These are phyloP conservation scores for Diatrype stigma DNA, from an alignment of 2,329 filamentous ascomycete genomes.

Conservation along the genomic window DNA sequence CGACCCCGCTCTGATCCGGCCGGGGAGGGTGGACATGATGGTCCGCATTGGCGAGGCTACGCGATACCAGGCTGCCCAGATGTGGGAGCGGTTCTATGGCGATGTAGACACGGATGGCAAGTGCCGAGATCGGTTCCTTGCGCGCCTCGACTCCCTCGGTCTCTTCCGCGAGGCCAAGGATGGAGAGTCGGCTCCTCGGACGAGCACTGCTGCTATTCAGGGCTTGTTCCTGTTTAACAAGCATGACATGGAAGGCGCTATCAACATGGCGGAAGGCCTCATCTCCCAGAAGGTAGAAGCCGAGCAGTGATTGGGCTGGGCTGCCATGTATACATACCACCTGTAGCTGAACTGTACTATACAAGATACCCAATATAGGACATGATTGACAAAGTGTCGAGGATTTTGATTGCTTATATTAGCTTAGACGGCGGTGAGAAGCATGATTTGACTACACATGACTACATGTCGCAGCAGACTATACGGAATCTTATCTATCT, in stretches of 20 bases:
- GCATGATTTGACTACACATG: no score
- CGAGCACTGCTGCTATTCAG: conserved; percentile 89
- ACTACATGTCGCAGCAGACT: no score
- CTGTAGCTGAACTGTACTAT: conserved; percentile 17
- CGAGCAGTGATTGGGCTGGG: conserved; percentile 20
- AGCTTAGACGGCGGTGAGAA: no score
- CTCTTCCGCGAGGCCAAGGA: conserved; percentile 59
- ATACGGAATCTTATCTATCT: no score
- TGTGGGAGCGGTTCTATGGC: conserved; percentile 95
- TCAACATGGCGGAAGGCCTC: conserved; percentile 69
- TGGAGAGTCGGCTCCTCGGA: conserved; percentile 44
- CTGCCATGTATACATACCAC: conserved; percentile 8
- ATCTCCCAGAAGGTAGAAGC: conserved; percentile 54
- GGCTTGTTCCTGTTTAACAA: conserved; percentile 96
- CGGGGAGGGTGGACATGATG: conserved; percentile 91
- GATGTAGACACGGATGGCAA: conserved; percentile 65
- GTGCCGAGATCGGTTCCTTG: conserved; percentile 65
- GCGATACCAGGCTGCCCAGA: conserved; percentile 73
- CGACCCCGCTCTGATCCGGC: conserved; percentile 83
- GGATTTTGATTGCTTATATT: no score
- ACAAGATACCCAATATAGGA: conserved; percentile 18
- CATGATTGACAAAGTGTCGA: no score
- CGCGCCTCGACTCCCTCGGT: conserved; percentile 63
- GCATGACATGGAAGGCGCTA: conserved; percentile 80
- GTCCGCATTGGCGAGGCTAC: conserved; percentile 85